Base-by-base conservation (phyloP, 352 stramenopile species). In the Phytophthora pisi region DNA sequence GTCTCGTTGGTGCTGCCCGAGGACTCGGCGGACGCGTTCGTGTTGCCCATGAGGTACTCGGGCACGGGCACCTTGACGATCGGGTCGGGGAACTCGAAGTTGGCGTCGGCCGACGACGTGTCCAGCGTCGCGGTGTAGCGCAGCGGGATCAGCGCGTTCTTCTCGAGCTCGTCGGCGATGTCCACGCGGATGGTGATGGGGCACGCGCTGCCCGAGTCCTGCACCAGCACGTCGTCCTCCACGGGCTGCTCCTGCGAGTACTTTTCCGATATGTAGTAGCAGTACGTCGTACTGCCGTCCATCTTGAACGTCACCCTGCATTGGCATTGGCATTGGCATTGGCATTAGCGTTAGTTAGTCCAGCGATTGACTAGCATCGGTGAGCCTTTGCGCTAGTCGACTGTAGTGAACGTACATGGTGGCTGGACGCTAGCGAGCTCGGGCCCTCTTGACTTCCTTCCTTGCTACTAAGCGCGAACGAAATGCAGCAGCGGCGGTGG, bases 201-300 rank as follows among this genome's bases (percentile, higher is more conserved):
- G 64, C 86, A 94, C 43, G 66, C 36, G 36, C 61, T 66, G 42
- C 79, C 82, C 24, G 72, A 67, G 55, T 74, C 75, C 40, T 65
- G 46, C 38, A 73, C 66, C 24, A 91, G 47, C 30, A 90, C 66
- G 64, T 88, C 50, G 61, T 77, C 72, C 50, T 82, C 53, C 20
- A 71, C 46, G 26, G 82, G 81, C 38, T 82, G 61, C 53, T 88
- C 61, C 53, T 69, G 61, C 34, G 78, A 83, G 66, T 90, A 90
- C 61, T 83, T 86, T 10, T 89, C 73, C 20, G 72, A 67, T 15
- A 89, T 73, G 70, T 89, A 91, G 69, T 91, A 94, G 72, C 86
- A 94, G 74, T 94, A 92, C 47, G 86, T 94, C 31, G 86, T 94
- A 64, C 70, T 86, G 47, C 67, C 77, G 72, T 94, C 86, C 64